Conservation (phyloP, 2,329 filamentous ascomycete species). For the Ceratocystis cubensis region DNA sequence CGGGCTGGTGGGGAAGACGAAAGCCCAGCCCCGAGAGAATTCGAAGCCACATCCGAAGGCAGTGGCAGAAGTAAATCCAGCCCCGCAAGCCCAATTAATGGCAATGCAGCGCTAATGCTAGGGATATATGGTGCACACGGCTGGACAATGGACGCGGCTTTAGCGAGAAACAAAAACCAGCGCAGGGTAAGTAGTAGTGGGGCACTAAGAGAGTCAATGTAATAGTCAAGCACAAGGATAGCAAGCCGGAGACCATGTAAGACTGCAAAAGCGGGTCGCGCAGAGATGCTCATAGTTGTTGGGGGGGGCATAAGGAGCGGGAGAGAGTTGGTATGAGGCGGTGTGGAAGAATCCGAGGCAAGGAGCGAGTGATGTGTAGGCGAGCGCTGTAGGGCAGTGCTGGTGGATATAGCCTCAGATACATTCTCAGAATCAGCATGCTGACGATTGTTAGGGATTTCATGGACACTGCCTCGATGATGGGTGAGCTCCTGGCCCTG, state of each 20-base stretch:
- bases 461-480: neutral
- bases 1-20: too few relatives aligned
- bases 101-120: conserved; percentile 51
- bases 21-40: too few relatives aligned
- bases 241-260: neutral
- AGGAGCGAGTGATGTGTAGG: conserved; percentile 21
- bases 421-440: neutral
- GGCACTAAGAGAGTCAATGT: conserved; percentile 1
- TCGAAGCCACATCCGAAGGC: neutral
- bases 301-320: conserved; percentile 21
- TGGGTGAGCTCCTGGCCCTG: neutral
- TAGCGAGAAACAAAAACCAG: conserved; percentile 52
- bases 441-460: neutral
- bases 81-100: conserved; percentile 55
- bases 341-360: conserved; percentile 23
- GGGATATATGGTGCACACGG: conserved; percentile 61
- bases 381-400: conserved; percentile 21
- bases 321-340: conserved; percentile 16
- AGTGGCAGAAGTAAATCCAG: conserved; percentile 45
- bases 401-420: neutral
- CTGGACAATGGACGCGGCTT: conserved; percentile 51
- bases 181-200: conserved; percentile 32
- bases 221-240: conserved; percentile 1
- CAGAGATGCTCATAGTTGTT: neutral
- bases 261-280: neutral